Conservation (phyloP, 2,329 filamentous ascomycete genomes). For the Botrytis sinoallii region DNA sequence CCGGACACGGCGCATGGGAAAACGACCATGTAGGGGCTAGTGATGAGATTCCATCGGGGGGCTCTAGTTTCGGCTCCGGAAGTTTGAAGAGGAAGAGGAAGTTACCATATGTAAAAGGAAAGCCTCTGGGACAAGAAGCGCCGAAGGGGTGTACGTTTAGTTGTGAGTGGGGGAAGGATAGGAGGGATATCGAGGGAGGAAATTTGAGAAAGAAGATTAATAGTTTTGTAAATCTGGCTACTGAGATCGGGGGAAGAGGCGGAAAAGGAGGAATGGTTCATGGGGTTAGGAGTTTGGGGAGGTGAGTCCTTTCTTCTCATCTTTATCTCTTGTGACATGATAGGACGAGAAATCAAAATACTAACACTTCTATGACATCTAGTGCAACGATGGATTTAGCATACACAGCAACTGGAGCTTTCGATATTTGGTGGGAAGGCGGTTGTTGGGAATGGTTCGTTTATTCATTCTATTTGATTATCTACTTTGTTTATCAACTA, state of each 20-base stretch:
- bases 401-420: conserved; percentile 70
- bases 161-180: conserved; percentile 79
- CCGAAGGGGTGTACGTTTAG: conserved; percentile 69
- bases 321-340: too few species aligned
- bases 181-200: conserved; percentile 61
- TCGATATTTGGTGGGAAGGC: conserved; percentile 82
- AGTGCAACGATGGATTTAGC: conserved; percentile 72
- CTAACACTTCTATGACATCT: neutral
- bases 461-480: too few species aligned
- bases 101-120: conserved; percentile 61
- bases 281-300: conserved; percentile 67
- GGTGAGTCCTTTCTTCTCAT: conserved; percentile 35
- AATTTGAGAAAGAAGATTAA: conserved; percentile 71
- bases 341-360: too few species aligned
- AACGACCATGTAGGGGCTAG: conserved; percentile 24
- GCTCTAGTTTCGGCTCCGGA: neutral
- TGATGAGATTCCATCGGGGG: neutral
- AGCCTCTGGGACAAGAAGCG: conserved; percentile 60
- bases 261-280: conserved; percentile 78
- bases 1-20: conserved; percentile 60
- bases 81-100: conserved; percentile 49
- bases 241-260: conserved; percentile 57
- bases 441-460: conserved; percentile 75
- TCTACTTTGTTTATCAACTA: neutral
- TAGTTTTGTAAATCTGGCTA: conserved; percentile 72